Base-by-base conservation (phyloP, 1,139 yeast species). In the Kodamaea arcana region DNA sequence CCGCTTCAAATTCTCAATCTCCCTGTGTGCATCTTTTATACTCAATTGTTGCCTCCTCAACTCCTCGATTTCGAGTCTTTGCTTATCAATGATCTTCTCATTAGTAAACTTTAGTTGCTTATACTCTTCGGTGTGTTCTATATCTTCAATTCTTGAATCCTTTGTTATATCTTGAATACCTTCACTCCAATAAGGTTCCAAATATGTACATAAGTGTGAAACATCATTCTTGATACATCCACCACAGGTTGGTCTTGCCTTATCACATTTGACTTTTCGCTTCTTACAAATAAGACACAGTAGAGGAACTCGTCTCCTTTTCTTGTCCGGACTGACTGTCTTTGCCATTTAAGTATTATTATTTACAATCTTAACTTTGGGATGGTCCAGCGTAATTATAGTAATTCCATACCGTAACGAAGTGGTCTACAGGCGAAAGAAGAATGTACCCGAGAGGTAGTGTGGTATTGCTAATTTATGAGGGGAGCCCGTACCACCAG, bases 261-360 rank as follows among this genome's bases (percentile, higher is more conserved):
- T 66, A 44, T 69, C 75, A 52, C 75, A 69, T 39, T 65, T 66
- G 41, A 69, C 75, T 47, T 69, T 69, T 20, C 75, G 45, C 38
- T 62, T 60, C 39, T 68, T 58, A 46, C 75, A 69, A 36, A 65
- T 61, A 26, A 66, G 50, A 41, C 75, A 69, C 22, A 71, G 56
- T 17, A 68, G 48, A 1, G 75, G 75, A 1, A 62, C 70, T 32
- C 75, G 51, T 33, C 57, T 56, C 32, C 72, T 47, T 30, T 54
- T 59, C 34, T 27, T 20, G 9, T 50, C 50, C 32, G 32, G 40
- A 33, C 35, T 33, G 22, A 18, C 9, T 18, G 22, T 18, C 9
- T 18, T 6, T 18, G 22, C 9, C 6, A 9, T 18, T 18, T 18
- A 6, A 7, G 9, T 18, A 18, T 18, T 18, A 18, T 18, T 18